Evolutionary conservation across 352 stramenopile genomes (phyloP).

Genomic region (Globisporangium mamillatum): DNA sequence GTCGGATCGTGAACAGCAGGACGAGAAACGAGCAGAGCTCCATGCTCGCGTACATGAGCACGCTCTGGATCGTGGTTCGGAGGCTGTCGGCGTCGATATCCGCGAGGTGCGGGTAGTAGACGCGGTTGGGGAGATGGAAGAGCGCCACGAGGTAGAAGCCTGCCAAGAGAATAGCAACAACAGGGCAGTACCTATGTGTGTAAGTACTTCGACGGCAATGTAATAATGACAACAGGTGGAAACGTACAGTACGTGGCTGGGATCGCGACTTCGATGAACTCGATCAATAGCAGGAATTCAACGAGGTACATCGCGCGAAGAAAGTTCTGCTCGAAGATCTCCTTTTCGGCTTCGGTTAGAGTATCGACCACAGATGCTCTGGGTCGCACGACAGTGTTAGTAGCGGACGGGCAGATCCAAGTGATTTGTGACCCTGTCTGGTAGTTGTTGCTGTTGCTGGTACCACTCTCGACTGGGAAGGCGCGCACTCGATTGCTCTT

Average conservation of each 20-base stretch:
- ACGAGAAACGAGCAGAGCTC: not conserved
- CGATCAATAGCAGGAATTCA: slow-evolving; percentile 19
- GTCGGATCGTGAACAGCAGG: not conserved
- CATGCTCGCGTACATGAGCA: not conserved
- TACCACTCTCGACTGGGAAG: too few species aligned
- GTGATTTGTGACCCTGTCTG: too few species aligned
- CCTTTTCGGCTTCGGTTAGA: too few species aligned
- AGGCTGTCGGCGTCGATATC: not conserved
- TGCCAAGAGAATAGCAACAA: not conserved
- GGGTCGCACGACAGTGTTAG: too few species aligned
- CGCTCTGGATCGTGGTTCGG: not conserved
- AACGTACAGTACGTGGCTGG: slow-evolving; percentile 17
- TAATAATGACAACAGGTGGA: slow-evolving; percentile 13
- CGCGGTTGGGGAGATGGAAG: not conserved
- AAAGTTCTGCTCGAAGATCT: not conserved
- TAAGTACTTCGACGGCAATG: too few species aligned
- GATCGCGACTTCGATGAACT: slow-evolving; percentile 20
- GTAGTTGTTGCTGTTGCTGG: too few species aligned
- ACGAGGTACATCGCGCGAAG: slow-evolving; percentile 11
- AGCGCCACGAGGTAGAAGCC: not conserved
- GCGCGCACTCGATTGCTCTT: too few species aligned
- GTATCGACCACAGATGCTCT: too few species aligned
- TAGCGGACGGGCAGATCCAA: too few species aligned
- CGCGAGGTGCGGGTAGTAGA: not conserved
- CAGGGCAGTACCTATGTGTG: too few species aligned